Percentiles rank a stretch among this genome's conserved stretches.
Conservation (phyloP, 805 yeast species). For the Barnettozyma salicaria region DNA sequence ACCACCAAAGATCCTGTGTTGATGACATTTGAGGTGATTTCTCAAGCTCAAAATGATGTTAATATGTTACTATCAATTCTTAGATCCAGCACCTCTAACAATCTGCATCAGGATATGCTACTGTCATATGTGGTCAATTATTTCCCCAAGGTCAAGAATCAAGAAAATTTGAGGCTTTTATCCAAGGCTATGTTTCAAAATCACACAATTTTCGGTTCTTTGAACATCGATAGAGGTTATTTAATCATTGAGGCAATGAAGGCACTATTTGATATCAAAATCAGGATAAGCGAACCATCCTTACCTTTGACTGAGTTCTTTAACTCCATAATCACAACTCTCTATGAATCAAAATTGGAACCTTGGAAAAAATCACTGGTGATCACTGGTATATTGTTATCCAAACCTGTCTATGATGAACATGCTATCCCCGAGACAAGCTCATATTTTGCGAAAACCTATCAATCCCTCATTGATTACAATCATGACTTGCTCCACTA, state of each 20-base stretch:
- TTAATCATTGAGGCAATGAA: conserved; percentile 43
- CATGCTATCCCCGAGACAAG: conserved; percentile 27
- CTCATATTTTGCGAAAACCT: conserved; percentile 35
- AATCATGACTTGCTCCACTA: conserved; percentile 29
- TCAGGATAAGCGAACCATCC: conserved; percentile 40
- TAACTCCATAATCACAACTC: conserved; percentile 29
- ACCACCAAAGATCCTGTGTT: conserved; percentile 31
- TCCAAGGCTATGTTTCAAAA: conserved; percentile 36
- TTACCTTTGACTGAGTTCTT: conserved; percentile 35
- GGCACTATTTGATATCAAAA: conserved; percentile 38
- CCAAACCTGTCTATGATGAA: conserved; percentile 31
- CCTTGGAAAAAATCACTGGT: conserved; percentile 42
- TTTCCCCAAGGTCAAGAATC: conserved; percentile 39
- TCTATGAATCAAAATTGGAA: conserved; percentile 27
- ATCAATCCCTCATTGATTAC: conserved; percentile 26
- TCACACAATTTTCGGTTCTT: conserved; percentile 27
- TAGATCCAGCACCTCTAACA: conserved; percentile 3
- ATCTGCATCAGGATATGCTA: conserved; percentile 7
- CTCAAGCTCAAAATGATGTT: conserved; percentile 26
- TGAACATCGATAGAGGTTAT: conserved; percentile 26
- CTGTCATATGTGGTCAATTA: conserved; percentile 40
- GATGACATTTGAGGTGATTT: conserved; percentile 27
- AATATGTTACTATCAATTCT: conserved; percentile 22
- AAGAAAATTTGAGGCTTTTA: conserved; percentile 35
- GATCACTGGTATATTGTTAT: conserved; percentile 36